Percentiles rank a stretch among this genome's conserved stretches.
phyloP scores from a whole-genome alignment of 2,329 filamentous ascomycete genomes.

The Lecanicillium sp. region DNA sequence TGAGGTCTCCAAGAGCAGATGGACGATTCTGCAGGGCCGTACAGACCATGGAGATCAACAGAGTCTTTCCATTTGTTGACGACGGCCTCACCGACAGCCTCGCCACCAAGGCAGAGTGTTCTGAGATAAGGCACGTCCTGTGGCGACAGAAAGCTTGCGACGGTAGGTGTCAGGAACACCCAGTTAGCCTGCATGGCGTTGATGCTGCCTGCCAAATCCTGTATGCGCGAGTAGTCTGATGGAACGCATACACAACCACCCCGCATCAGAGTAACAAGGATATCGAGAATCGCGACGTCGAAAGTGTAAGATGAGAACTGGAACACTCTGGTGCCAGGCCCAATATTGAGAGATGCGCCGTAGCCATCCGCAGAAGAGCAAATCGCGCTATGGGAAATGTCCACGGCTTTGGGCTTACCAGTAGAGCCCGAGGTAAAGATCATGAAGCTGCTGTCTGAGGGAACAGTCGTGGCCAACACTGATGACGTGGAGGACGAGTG shows the following conservation, averaged over 20 bases:
- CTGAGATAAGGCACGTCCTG: neutral
- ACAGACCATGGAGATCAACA: conserved; percentile 3
- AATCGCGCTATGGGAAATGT: neutral
- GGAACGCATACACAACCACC: conserved; percentile 5
- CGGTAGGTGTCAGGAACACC: neutral
- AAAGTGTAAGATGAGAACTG: conserved; percentile 17
- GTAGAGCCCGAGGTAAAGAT: neutral
- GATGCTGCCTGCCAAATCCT: neutral
- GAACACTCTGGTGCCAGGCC: conserved; percentile 7
- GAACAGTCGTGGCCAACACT: neutral
- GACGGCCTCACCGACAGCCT: conserved; percentile 13
- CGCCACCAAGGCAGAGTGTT: conserved; percentile 15
- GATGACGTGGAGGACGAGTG: too few relatives aligned
- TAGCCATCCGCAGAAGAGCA: neutral
- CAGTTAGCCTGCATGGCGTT: neutral
- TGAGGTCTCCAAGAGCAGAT: conserved; percentile 1
- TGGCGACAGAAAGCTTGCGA: neutral
- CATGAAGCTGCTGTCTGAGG: neutral
- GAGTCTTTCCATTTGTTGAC: conserved; percentile 5
- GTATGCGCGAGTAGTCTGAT: neutral
- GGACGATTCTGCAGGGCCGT: conserved; percentile 1
- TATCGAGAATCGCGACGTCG: conserved; percentile 6
- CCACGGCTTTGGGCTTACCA: neutral
- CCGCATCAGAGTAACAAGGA: neutral
- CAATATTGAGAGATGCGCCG: neutral